Percentiles rank a stretch among this genome's conserved stretches.
phyloP scores from a whole-genome alignment of 805 yeast species.

The Kodamaea sagamina region DNA sequence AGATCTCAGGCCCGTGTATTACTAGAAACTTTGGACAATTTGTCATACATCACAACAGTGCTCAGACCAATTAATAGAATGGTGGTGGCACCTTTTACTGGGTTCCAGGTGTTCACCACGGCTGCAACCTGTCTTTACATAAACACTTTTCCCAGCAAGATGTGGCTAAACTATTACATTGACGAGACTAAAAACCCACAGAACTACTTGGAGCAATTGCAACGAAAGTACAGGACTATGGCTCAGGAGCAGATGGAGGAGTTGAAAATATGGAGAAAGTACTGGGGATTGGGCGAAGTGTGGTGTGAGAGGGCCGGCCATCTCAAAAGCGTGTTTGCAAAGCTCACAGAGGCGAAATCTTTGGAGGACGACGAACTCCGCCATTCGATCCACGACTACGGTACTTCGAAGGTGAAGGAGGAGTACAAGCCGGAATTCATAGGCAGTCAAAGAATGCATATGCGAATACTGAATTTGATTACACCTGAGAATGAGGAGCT shows the following conservation, averaged over 20 bases:
- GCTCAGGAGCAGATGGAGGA: conserved; percentile 25
- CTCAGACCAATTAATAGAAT: conserved; percentile 25
- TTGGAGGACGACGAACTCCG: conserved; percentile 24
- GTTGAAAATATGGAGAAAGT: conserved; percentile 27
- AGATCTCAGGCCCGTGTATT: conserved; percentile 21
- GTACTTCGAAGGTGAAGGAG: conserved; percentile 30
- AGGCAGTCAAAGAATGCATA: conserved; percentile 13
- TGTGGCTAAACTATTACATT: conserved; percentile 19
- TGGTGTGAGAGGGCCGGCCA: conserved; percentile 31
- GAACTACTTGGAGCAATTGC: conserved; percentile 14
- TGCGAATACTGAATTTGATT: conserved; percentile 19
- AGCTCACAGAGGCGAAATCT: conserved; percentile 16
- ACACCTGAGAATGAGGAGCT: conserved; percentile 6
- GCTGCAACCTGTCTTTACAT: conserved; percentile 37
- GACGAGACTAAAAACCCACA: background rate
- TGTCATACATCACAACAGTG: conserved; percentile 23
- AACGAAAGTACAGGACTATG: conserved; percentile 21
- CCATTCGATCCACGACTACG: conserved; percentile 33
- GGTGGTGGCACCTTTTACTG: conserved; percentile 41
- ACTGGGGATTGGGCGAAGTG: conserved; percentile 32
- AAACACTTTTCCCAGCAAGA: conserved; percentile 27
- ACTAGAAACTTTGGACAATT: conserved; percentile 23
- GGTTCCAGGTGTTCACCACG: conserved; percentile 38
- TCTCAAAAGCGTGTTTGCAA: conserved; percentile 25
- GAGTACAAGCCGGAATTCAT: conserved; percentile 16